phyloP scores from a whole-genome alignment of 2,329 filamentous ascomycete species.

The Falciphora oryzae region DNA sequence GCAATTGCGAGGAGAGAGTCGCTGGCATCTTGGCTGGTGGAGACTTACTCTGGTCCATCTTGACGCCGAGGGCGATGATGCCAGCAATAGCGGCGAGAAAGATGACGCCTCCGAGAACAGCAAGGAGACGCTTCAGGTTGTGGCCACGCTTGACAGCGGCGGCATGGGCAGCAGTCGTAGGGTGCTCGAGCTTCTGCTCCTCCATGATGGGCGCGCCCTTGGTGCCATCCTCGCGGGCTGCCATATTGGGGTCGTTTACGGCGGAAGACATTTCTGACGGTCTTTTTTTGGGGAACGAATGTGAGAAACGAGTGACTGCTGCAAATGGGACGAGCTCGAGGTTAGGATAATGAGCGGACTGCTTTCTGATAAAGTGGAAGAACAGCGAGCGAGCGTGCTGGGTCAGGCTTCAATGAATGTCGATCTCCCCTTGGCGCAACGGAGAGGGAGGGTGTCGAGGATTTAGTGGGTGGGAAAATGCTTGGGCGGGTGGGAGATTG shows the following conservation, averaged over 20 bases:
- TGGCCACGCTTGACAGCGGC: not conserved
- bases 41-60: conserved; percentile 4
- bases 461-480: not conserved
- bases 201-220: not conserved
- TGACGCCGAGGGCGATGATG: conserved; percentile 4
- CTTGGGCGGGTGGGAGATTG: not conserved
- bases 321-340: not conserved
- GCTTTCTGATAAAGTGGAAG: not conserved
- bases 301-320: conserved; percentile 1
- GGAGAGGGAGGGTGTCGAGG: not conserved
- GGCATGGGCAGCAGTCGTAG: not conserved
- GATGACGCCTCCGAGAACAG: not conserved
- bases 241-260: not conserved
- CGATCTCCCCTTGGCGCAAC: not conserved
- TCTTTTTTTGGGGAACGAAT: not conserved
- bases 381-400: not conserved
- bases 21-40: too few relatives aligned
- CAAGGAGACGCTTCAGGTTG: not conserved
- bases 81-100: not conserved
- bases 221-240: not conserved
- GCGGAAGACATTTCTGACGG: not conserved
- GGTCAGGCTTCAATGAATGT: not conserved
- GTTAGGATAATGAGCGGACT: not conserved
- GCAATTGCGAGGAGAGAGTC: too few relatives aligned
- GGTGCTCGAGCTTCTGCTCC: not conserved